Conservation (phyloP, 208 protist genomes). For the Polymyxa betae region DNA sequence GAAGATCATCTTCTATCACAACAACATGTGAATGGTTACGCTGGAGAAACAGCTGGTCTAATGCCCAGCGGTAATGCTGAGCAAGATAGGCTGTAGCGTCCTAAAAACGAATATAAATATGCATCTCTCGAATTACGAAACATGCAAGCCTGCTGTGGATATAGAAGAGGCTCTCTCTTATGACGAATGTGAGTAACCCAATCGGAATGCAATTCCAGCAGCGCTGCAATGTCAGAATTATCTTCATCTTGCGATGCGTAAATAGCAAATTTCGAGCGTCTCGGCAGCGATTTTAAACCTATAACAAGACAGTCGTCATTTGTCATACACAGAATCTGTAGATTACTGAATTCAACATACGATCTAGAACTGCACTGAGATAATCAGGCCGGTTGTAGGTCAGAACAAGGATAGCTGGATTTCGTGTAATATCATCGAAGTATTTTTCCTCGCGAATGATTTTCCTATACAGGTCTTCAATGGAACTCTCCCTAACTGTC, state of each 20-base stretch:
- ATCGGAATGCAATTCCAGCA: not conserved
- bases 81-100: constrained; percentile 30
- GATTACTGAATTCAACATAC: not conserved
- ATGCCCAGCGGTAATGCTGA: constrained; percentile 43
- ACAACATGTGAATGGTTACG: constrained; percentile 30
- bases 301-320: not conserved
- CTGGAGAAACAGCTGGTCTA: constrained; percentile 1
- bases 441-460: too few species aligned
- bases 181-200: not conserved
- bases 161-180: not conserved
- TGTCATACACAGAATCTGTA: not conserved
- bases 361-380: not conserved
- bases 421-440: not conserved
- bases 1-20: constrained; percentile 33
- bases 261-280: not conserved
- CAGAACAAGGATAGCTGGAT: not conserved
- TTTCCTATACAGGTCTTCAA: too few species aligned
- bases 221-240: not conserved
- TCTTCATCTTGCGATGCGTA: not conserved
- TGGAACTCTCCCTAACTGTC: too few species aligned
- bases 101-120: too few species aligned
- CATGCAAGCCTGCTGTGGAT: not conserved
- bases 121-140: too few species aligned
- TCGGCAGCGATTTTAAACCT: not conserved
- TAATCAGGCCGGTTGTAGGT: not conserved